Conservation (phyloP, 495 filamentous ascomycete genomes). For the Patellaria atrata region DNA sequence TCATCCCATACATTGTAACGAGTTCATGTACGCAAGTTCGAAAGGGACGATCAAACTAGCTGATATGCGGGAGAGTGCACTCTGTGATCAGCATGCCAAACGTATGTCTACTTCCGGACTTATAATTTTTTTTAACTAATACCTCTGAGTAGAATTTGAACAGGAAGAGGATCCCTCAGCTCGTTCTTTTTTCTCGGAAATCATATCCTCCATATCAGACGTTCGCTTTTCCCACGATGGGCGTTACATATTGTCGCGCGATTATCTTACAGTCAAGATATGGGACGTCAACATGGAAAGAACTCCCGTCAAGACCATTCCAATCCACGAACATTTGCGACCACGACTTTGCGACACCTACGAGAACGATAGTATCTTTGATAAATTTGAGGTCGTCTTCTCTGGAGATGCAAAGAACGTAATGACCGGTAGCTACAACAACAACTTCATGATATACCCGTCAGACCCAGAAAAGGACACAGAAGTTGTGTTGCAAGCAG, state of each 20-base stretch:
- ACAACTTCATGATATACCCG: conserved; percentile 99
- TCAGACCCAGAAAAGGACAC: conserved; percentile 91
- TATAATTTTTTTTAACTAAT: neutral
- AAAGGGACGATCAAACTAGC: conserved; percentile 98
- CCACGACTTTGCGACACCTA: conserved; percentile 95
- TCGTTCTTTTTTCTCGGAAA: conserved; percentile 98
- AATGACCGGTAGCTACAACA: conserved; percentile 99
- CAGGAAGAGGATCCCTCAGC: conserved; percentile 98
- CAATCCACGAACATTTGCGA: conserved; percentile 92
- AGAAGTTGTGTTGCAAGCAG: conserved; percentile 91
- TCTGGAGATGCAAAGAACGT: conserved; percentile 97
- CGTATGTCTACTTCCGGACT: conserved; percentile 40
- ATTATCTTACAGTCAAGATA: conserved; percentile 98
- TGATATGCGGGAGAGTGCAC: conserved; percentile 90
- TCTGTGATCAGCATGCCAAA: conserved; percentile 93
- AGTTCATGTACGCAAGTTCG: conserved; percentile 99
- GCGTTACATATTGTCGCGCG: conserved; percentile 90
- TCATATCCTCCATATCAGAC: conserved; percentile 98
- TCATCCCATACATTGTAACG: conserved; percentile 93
- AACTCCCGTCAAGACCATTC: conserved; percentile 93
- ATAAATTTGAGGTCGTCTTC: conserved; percentile 99
- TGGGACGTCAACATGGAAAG: conserved; percentile 99
- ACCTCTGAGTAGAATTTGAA: conserved; percentile 63
- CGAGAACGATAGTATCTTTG: conserved; percentile 98
- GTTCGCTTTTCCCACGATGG: conserved; percentile 95